phyloP scores from a whole-genome alignment of 768 basidiomycete genomes.

The Hypsizygus marmoreus region DNA sequence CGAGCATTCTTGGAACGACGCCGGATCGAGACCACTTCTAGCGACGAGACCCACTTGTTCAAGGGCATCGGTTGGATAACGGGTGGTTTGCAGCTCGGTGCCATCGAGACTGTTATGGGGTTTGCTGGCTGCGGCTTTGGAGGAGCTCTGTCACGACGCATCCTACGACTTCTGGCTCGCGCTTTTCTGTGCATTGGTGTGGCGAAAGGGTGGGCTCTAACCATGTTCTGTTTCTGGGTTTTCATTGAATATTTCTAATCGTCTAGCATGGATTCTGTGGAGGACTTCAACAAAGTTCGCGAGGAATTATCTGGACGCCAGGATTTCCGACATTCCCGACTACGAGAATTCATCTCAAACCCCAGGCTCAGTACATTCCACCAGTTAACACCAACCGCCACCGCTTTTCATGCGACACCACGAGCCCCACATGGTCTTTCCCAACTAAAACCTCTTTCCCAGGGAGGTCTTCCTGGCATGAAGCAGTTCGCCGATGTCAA shows the following conservation, averaged over 20 bases:
- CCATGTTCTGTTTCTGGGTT: no score
- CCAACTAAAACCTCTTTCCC: conserved; percentile 11
- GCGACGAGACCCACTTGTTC: conserved; percentile 50
- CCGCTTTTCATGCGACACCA: conserved; percentile 38
- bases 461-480: conserved; percentile 13
- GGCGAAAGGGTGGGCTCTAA: conserved; percentile 60
- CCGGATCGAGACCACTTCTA: conserved; percentile 46
- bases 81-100: conserved; percentile 61
- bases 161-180: conserved; percentile 56
- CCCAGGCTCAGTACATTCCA: conserved; percentile 57
- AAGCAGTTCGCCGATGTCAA: conserved; percentile 24
- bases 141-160: conserved; percentile 53
- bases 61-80: conserved; percentile 69
- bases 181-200: conserved; percentile 61
- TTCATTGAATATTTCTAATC: neutral
- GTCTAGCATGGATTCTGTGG: conserved; percentile 51
- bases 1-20: conserved; percentile 52
- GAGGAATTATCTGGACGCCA: conserved; percentile 33
- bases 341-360: conserved; percentile 53
- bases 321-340: conserved; percentile 31
- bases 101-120: conserved; percentile 64
- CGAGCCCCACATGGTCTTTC: conserved; percentile 21
- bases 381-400: conserved; percentile 49
- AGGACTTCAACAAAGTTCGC: conserved; percentile 52
- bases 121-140: conserved; percentile 60